phyloP scores from a whole-genome alignment of 2,329 filamentous ascomycete species.

The Tolypocladium capitatum region DNA sequence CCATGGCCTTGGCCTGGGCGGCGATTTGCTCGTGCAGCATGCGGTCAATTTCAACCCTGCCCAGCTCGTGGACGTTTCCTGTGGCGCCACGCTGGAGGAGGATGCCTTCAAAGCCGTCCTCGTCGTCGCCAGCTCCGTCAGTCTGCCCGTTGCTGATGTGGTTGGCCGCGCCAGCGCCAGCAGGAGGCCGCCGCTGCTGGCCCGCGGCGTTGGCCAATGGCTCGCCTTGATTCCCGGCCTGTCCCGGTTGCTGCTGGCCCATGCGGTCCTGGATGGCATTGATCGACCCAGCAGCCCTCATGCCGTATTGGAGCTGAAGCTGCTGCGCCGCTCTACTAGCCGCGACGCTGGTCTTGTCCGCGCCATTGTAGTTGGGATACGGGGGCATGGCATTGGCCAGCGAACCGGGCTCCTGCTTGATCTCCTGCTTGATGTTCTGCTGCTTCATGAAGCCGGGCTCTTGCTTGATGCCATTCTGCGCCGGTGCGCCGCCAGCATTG shows the following conservation, averaged over 20 bases:
- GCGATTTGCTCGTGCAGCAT: slow-evolving; percentile 57
- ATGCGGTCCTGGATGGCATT: slow-evolving; percentile 41
- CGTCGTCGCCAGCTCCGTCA: slow-evolving; percentile 54
- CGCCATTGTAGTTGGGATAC: slow-evolving; percentile 19
- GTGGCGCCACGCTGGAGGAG: slow-evolving; percentile 42
- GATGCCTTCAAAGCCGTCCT: slow-evolving; percentile 43
- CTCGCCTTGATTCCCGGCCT: slow-evolving; percentile 15
- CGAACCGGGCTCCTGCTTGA: slow-evolving; percentile 30
- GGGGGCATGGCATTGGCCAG: slow-evolving; percentile 15
- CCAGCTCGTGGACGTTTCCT: slow-evolving; percentile 42
- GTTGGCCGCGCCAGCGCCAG: slow-evolving; percentile 17
- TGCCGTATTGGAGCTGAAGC: slow-evolving; percentile 46
- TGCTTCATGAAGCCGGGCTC: slow-evolving; percentile 33
- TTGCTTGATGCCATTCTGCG: slow-evolving; percentile 25
- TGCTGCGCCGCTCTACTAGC: slow-evolving; percentile 43
- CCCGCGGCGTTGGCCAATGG: neutral
- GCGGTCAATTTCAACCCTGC: slow-evolving; percentile 51
- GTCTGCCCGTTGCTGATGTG: slow-evolving; percentile 41
- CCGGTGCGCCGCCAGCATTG: slow-evolving; percentile 13
- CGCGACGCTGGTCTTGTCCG: slow-evolving; percentile 27
- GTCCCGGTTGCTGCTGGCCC: slow-evolving; percentile 16
- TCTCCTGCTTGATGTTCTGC: slow-evolving; percentile 33
- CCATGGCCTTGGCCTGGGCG: slow-evolving; percentile 52
- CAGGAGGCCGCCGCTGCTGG: slow-evolving; percentile 13
- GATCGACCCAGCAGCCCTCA: slow-evolving; percentile 52